Conservation (phyloP, 495 filamentous ascomycete genomes). For the Trichodelitschia bisporula region DNA sequence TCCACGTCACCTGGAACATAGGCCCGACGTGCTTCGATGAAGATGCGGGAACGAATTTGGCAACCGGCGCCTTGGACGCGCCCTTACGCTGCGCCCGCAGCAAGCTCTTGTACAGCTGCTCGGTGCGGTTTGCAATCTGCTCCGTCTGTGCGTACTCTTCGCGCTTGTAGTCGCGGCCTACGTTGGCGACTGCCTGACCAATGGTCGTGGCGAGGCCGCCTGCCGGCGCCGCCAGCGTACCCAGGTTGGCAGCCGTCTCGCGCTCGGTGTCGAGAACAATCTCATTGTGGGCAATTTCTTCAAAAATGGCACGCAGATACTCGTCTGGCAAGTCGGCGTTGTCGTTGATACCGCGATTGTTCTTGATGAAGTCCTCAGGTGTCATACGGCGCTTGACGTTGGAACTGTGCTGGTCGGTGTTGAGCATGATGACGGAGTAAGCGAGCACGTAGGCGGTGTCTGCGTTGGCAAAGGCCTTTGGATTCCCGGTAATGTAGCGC, state of each 20-base stretch:
- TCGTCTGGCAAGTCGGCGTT: constrained; percentile 82
- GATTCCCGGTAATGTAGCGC: constrained; percentile 80
- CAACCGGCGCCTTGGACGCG: constrained; percentile 36
- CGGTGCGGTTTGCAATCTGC: constrained; percentile 72
- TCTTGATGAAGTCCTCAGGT: constrained; percentile 93
- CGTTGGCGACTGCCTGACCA: constrained; percentile 71
- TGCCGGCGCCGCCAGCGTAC: constrained; percentile 27
- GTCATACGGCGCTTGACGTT: constrained; percentile 79
- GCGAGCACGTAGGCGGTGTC: constrained; percentile 92
- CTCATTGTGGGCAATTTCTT: constrained; percentile 76
- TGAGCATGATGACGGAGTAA: constrained; percentile 64
- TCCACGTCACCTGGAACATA: constrained; percentile 99
- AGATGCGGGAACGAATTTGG: constrained; percentile 71
- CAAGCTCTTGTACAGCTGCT: constrained; percentile 76
- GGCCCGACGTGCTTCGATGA: constrained; percentile 87
- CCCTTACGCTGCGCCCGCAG: constrained; percentile 65
- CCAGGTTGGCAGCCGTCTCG: constrained; percentile 55
- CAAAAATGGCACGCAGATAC: constrained; percentile 70
- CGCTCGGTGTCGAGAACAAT: constrained; percentile 87
- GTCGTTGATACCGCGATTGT: constrained; percentile 96
- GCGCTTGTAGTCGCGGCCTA: constrained; percentile 72
- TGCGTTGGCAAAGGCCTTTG: constrained; percentile 92
- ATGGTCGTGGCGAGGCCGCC: constrained; percentile 60
- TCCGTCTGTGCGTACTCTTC: constrained; percentile 89
- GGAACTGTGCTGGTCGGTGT: constrained; percentile 63